phyloP scores from a whole-genome alignment of 2,329 filamentous ascomycete genomes.

The Bipolaris bicolor region DNA sequence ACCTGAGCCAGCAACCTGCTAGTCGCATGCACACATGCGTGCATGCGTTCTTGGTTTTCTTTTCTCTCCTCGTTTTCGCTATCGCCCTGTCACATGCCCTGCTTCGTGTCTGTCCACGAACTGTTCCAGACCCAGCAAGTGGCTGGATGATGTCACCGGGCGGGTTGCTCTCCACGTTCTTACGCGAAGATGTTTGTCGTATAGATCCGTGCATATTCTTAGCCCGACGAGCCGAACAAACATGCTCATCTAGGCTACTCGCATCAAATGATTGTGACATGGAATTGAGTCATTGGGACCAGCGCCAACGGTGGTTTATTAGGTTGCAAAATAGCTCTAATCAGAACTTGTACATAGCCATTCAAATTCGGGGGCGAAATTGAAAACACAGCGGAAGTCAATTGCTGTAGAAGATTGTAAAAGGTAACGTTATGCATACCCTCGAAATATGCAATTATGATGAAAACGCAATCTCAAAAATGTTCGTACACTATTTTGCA shows the following conservation, averaged over 20 bases:
- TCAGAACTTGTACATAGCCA: too few relatives aligned
- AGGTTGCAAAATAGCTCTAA: too few relatives aligned
- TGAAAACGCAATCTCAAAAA: neutral
- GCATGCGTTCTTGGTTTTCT: neutral
- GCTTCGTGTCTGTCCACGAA: neutral
- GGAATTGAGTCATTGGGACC: too few relatives aligned
- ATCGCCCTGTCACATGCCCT: neutral
- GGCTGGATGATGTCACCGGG: too few relatives aligned
- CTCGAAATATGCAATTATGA: neutral
- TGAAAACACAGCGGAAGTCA: too few relatives aligned
- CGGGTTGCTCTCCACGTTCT: neutral
- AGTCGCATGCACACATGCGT: neutral
- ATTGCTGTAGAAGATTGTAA: too few relatives aligned
- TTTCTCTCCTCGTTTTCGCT: neutral
- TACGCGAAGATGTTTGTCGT: neutral
- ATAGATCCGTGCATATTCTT: neutral
- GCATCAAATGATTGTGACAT: neutral
- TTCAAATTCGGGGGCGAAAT: too few relatives aligned
- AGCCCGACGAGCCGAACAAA: too few relatives aligned
- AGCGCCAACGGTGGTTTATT: too few relatives aligned
- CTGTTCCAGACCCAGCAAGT: neutral
- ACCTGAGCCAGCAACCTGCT: neutral
- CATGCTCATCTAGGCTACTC: neutral
- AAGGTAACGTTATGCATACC: neutral
- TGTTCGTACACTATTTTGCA: neutral